Base-by-base conservation (phyloP, 1,139 yeast genomes). In the Blastobotrys capitulatus region DNA sequence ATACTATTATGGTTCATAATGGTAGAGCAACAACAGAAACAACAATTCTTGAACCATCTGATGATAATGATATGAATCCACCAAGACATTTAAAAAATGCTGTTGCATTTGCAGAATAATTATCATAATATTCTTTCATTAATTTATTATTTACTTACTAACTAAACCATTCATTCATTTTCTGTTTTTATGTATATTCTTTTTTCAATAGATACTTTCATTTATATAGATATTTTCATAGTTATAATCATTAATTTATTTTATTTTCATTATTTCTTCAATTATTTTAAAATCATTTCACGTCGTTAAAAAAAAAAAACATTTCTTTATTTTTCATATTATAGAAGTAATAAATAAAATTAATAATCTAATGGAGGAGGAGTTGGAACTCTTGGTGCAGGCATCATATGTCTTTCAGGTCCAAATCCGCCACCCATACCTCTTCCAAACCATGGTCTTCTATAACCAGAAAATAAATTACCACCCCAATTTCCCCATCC, bases 351-450 rank as follows among this genome's bases (percentile, higher is more conserved):
- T n/a, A n/a, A 26, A 7, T 26, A 26, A 26, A 7, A 26, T 26
- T 7, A 26, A 26, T 7, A 10, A 7, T 10, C 29, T 26, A 26
- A 7, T 26, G 29, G 29, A 8, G 40, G 40, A 7, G 40, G 40
- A 18, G 40, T 37, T 6, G 40, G 18, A 3, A 37, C 18, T 37
- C 40, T 15, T 2, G 40, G 18, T 19, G 40, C 40, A 18, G 40
- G 40, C 40, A 37, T 37, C 40, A 37, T 37, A n/a, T 37, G 22
- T 37, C 40, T 16, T 4, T 16, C 26, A 6, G 36, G 37, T 6
- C 44, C 44, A 22, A 41, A 22, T 7, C 44, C 44, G 6, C 36
- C 44, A 13, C 36, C 44, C 44, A 20, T 20, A 3, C 37, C 44
- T 16, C 18, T 20, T n/a, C 42, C 7, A 25, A 39, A 22, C 34